Evolutionary conservation across 176 grass and related monocot genomes (phyloP).

Genomic region (Thinopyrum elongatum): DNA sequence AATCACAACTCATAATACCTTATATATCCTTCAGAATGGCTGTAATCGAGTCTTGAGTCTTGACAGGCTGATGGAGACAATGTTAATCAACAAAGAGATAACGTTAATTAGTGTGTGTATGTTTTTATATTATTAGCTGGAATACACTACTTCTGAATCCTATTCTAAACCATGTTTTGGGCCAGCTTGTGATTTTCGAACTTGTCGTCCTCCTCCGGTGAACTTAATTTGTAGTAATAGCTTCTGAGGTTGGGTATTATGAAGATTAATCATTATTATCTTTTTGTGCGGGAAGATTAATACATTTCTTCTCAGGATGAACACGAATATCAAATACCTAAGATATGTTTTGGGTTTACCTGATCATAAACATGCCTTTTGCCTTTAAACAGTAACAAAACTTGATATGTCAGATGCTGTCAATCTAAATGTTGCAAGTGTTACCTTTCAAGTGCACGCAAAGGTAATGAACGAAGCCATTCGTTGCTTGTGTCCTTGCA

Average conservation of each 20-base stretch:
- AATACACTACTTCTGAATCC: background rate
- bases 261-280: no score
- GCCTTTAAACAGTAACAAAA: background rate
- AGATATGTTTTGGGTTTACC: no score
- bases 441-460: background rate
- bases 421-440: background rate
- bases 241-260: no score
- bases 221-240: no score
- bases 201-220: background rate
- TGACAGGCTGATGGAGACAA: constrained; percentile 2
- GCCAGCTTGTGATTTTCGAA: background rate
- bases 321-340: no score
- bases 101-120: background rate
- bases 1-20: background rate
- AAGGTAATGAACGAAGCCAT: background rate
- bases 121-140: constrained; percentile 17
- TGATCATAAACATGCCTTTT: no score
- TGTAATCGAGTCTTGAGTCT: background rate
- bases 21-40: background rate
- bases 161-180: constrained; percentile 8
- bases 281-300: background rate
- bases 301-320: background rate
- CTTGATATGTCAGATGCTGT: background rate
- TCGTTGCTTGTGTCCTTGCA: background rate
- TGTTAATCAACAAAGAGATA: constrained; percentile 18